Evolutionary conservation across 768 basidiomycete genomes (phyloP).

Genomic region (Russula emetica): DNA sequence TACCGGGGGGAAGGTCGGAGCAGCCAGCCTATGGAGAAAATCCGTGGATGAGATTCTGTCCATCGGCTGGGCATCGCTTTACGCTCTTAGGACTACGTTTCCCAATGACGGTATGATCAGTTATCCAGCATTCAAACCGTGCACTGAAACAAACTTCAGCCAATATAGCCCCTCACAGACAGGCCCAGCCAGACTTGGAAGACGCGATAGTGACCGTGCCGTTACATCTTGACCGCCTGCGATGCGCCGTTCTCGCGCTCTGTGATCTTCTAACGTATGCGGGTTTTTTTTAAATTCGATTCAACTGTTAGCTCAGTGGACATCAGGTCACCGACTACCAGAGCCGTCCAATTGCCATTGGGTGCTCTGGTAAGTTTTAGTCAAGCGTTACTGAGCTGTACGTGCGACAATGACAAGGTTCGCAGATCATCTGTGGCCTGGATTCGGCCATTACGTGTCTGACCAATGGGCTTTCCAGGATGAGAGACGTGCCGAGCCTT

Average conservation of each 20-base stretch:
- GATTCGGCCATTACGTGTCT: constrained; percentile 12
- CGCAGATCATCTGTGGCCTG: constrained; percentile 4
- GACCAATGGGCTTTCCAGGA: constrained; percentile 37
- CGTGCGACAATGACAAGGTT: constrained; percentile 44
- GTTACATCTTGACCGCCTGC: constrained; percentile 58
- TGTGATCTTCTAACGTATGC: constrained; percentile 52
- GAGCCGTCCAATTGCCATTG: constrained; percentile 68
- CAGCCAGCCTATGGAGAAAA: constrained; percentile 68
- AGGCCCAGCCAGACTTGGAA: constrained; percentile 31
- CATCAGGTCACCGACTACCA: constrained; percentile 48
- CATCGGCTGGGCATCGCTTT: constrained; percentile 62
- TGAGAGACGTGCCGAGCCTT: constrained; percentile 48
- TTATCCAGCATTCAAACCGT: background rate
- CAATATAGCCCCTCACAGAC: constrained; percentile 26
- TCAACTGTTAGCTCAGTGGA: constrained; percentile 18
- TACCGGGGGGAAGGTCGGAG: constrained; percentile 77
- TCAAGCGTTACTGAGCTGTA: constrained; percentile 44
- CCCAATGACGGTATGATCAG: constrained; percentile 40
- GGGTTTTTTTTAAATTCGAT: background rate
- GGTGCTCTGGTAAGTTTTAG: constrained; percentile 55
- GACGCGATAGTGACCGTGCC: constrained; percentile 51
- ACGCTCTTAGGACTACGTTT: constrained; percentile 57
- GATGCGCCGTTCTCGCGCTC: constrained; percentile 49
- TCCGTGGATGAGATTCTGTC: constrained; percentile 64
- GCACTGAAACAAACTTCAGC: constrained; percentile 9